Evolutionary conservation across 1,284 basidiomycete genomes (phyloP), one percentile per base, ranked within the genome.

Genomic region (Ganoderma lucidum): DNA sequence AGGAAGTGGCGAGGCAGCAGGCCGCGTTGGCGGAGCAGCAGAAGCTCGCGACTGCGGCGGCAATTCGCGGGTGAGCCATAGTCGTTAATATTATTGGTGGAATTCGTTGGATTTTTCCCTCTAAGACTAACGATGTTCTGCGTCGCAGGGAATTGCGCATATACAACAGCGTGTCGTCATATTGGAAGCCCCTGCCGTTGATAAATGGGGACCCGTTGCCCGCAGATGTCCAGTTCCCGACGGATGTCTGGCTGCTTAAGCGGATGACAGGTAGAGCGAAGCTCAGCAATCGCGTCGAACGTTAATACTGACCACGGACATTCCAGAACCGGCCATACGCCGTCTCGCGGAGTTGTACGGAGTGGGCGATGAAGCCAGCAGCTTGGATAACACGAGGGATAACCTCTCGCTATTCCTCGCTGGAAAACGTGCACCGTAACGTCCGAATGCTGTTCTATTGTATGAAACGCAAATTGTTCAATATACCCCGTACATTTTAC

Each of bases 121-220:
- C 5, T 15, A 17, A n/a, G 15, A 53, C 15, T 30, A 28, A 35
- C 37, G 35, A n/a, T 12, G 32, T 9, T n/a, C 19, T 35, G 35
- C 4, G 32, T 45, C 19, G 15, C 39, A 70, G 69, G 12, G 69
- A 70, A 28, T 59, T 70, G 48, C 32, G 65, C 30, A n/a, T 60
- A 63, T 67, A 62, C 23, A 70, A 70, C 45, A 44, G 17, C 39
- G 23, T 45, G 8, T 51, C 70, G 30, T 44, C 66, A 41, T 10
- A 51, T 19, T 70, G 64, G 66, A 59, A 55, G 42, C 51, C 63
- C 2, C 44, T 70, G 37, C 69, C 69, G 6, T 55, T 65, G 39
- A 61, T 64, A 32, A 58, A 65, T 37, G 70, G 70, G 35, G 60
- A 68, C 4, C 64, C 70, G 37, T 66, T 68, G 37, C 70, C 70